These are phyloP conservation scores for Rhizopogon sp. DNA, from an alignment of 768 basidiomycete genomes.

Conservation along the genomic window DNA sequence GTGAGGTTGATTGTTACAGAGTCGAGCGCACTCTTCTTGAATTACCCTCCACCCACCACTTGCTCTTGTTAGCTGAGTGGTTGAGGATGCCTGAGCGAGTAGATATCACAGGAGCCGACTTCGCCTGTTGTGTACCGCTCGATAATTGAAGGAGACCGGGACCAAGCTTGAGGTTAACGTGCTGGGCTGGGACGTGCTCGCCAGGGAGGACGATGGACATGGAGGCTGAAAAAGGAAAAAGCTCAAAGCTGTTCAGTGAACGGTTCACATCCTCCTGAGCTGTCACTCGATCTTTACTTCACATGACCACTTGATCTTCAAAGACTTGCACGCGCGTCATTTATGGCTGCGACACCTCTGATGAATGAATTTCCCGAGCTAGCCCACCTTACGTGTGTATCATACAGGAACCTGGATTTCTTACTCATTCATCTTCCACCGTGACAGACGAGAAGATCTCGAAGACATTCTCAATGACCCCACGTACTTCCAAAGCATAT, in stretches of 20 bases:
- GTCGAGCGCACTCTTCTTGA: slow-evolving; percentile 67
- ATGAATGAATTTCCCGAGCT: slow-evolving; percentile 70
- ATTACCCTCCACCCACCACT: slow-evolving; percentile 88
- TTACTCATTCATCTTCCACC: slow-evolving; percentile 8
- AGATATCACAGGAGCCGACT: slow-evolving; percentile 34
- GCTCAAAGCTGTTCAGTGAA: background rate
- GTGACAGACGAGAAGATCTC: slow-evolving; percentile 74
- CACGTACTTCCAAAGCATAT: slow-evolving; percentile 80
- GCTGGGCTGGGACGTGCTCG: slow-evolving; percentile 66
- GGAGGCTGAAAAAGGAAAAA: slow-evolving; percentile 11
- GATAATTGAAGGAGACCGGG: slow-evolving; percentile 67
- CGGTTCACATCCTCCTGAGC: background rate
- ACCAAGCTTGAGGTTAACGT: slow-evolving; percentile 80
- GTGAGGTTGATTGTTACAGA: background rate
- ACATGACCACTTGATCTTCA: background rate
- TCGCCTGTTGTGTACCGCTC: slow-evolving; percentile 19
- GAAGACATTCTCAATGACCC: slow-evolving; percentile 83
- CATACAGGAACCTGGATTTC: background rate
- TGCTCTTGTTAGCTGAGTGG: slow-evolving; percentile 66
- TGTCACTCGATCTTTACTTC: background rate
- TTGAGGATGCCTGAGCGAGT: slow-evolving; percentile 69
- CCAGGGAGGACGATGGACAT: slow-evolving; percentile 78
- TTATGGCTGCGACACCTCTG: slow-evolving; percentile 36
- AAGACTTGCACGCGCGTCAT: background rate
- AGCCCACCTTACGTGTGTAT: slow-evolving; percentile 60